phyloP scores from a whole-genome alignment of 2,329 filamentous ascomycete genomes.

The Pyricularia sp. region DNA sequence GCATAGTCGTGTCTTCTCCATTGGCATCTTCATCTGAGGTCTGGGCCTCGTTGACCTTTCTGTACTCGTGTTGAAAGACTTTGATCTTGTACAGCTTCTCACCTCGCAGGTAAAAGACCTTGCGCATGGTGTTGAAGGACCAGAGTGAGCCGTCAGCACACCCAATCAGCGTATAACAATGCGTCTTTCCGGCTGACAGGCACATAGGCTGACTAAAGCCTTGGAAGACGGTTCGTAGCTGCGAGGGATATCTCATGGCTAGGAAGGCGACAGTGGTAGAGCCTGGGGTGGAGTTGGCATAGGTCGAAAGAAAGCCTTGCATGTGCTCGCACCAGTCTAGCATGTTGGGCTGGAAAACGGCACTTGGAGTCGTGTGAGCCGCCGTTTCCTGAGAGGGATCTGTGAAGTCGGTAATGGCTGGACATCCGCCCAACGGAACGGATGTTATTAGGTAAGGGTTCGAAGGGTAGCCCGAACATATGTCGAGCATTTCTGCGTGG shows the following conservation, averaged over 20 bases:
- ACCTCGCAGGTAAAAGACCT: constrained; percentile 30
- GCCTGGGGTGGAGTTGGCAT: constrained; percentile 41
- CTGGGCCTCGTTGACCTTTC: constrained; percentile 18
- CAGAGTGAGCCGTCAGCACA: constrained; percentile 34
- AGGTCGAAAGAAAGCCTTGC: constrained; percentile 42
- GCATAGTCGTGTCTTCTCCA: background rate
- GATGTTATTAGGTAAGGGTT: constrained; percentile 46
- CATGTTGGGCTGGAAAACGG: constrained; percentile 43
- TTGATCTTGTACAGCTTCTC: constrained; percentile 28
- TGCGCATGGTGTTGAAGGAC: constrained; percentile 31
- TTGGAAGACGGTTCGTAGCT: constrained; percentile 41
- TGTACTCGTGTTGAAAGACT: constrained; percentile 46
- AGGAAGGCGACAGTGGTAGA: constrained; percentile 44
- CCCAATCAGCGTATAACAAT: constrained; percentile 43
- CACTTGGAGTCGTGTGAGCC: constrained; percentile 39
- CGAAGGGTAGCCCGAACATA: constrained; percentile 46
- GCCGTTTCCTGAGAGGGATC: constrained; percentile 43
- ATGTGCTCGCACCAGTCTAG: constrained; percentile 46
- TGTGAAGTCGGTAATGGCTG: constrained; percentile 42
- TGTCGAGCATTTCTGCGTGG: constrained; percentile 42
- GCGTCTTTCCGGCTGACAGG: constrained; percentile 37
- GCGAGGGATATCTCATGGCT: constrained; percentile 41
- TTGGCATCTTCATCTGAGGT: background rate
- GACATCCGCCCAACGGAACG: constrained; percentile 42
- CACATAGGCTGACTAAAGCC: constrained; percentile 30